Evolutionary conservation across 805 yeast species (phyloP).

Genomic region (Barnettozyma botsteinii): DNA sequence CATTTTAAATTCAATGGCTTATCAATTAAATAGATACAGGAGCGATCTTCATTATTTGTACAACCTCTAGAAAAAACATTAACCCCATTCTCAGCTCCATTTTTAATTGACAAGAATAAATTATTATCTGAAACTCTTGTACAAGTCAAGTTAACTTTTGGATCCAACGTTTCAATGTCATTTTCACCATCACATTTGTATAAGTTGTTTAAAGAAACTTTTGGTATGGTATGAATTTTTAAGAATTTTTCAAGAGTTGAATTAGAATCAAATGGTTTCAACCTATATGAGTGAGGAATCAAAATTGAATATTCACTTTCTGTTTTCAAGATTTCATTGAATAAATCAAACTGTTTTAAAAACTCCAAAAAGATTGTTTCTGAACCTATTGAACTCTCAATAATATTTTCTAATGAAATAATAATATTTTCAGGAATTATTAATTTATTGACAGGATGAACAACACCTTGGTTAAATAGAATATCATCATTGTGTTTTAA

Average conservation of each 20-base stretch:
- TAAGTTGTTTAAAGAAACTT: constrained; percentile 41
- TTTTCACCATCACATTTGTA: constrained; percentile 42
- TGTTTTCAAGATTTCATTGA: constrained; percentile 37
- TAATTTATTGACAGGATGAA: constrained; percentile 59
- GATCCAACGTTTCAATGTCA: constrained; percentile 37
- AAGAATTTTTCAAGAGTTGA: constrained; percentile 47
- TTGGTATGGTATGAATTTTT: constrained; percentile 64
- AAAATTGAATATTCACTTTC: constrained; percentile 51
- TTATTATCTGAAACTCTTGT: constrained; percentile 33
- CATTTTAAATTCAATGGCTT: constrained; percentile 61
- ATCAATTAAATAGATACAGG: constrained; percentile 62
- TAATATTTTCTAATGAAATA: constrained; percentile 50
- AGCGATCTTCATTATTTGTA: constrained; percentile 26
- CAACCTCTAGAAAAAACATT: constrained; percentile 59
- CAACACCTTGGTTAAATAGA: constrained; percentile 77
- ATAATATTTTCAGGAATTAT: constrained; percentile 51
- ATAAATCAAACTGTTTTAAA: constrained; percentile 37
- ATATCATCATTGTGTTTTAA: constrained; percentile 49
- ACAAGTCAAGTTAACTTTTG: constrained; percentile 40
- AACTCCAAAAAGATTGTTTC: constrained; percentile 37
- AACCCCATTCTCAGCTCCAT: constrained; percentile 53
- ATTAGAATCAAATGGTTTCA: constrained; percentile 41
- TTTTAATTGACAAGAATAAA: constrained; percentile 32
- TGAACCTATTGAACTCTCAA: constrained; percentile 45
- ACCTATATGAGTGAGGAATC: constrained; percentile 55